Percentiles rank a stretch among this genome's conserved stretches.
phyloP scores from a whole-genome alignment of 805 yeast genomes.

The Hanseniaspora taiwanica region DNA sequence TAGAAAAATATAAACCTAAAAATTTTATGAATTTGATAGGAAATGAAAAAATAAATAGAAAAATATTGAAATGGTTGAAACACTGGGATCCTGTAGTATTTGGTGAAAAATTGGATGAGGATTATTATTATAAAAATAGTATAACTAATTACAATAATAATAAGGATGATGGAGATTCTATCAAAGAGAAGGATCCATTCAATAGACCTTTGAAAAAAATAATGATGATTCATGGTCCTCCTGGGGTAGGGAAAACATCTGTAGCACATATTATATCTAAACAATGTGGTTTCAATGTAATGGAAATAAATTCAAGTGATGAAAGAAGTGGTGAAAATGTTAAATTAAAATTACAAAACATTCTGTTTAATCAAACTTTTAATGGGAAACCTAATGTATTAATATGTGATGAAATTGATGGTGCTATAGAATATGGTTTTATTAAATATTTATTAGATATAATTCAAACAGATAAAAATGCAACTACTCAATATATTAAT shows the following conservation, averaged over 20 bases:
- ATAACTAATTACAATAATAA: too few species aligned
- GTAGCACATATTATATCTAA: constrained; percentile 74
- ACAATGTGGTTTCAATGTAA: constrained; percentile 66
- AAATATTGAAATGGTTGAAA: constrained; percentile 47
- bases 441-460: constrained; percentile 46
- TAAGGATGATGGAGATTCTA: too few species aligned
- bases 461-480: constrained; percentile 41
- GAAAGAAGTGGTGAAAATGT: constrained; percentile 53
- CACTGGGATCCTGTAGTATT: constrained; percentile 54
- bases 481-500: constrained; percentile 25
- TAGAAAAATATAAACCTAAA: constrained; percentile 58
- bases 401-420: constrained; percentile 83
- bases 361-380: constrained; percentile 52
- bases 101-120: constrained; percentile 28
- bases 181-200: constrained; percentile 31
- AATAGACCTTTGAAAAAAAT: constrained; percentile 51
- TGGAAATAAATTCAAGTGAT: constrained; percentile 81
- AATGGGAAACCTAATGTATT: constrained; percentile 55
- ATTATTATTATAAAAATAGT: constrained; percentile 3
- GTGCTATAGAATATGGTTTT: constrained; percentile 55
- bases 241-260: constrained; percentile 88
- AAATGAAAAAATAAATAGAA: constrained; percentile 50
- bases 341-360: constrained; percentile 42
- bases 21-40: constrained; percentile 57
- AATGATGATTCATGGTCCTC: constrained; percentile 75